Conservation (phyloP, 176 grass and related monocot species). For the Hordeum vulgare region DNA sequence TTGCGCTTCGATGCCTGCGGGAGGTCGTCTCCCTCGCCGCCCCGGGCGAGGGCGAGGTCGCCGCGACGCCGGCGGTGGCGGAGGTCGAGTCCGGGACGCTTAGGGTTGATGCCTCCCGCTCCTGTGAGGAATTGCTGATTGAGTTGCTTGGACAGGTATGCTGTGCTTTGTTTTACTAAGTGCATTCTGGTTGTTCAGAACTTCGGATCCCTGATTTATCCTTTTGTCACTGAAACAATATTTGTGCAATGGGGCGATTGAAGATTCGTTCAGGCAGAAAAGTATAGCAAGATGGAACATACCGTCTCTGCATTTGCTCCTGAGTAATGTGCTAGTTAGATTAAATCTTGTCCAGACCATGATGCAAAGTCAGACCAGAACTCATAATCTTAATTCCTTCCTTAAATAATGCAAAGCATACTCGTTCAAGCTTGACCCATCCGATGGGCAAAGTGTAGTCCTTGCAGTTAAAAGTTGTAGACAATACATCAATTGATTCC, state of each 20-base stretch:
- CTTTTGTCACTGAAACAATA: neutral
- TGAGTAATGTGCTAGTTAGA: neutral
- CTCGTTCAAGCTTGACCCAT: neutral
- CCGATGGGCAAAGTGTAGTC: neutral
- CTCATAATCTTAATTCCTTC: neutral
- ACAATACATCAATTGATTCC: neutral
- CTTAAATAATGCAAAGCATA: neutral
- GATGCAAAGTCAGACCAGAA: neutral
- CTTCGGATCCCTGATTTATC: too few species aligned
- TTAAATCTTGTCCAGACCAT: neutral
- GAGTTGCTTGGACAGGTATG: conserved; percentile 15
- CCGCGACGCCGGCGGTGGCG: neutral
- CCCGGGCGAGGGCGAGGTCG: neutral
- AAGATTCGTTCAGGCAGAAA: neutral
- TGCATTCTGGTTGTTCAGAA: neutral
- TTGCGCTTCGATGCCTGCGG: conserved; percentile 18
- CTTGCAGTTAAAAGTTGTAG: conserved; percentile 8
- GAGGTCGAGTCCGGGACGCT: neutral
- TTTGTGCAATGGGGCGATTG: neutral
- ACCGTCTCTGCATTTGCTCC: neutral
- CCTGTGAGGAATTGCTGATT: conserved; percentile 12
- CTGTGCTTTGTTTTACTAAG: neutral
- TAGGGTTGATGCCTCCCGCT: conserved; percentile 5
- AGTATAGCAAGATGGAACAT: neutral
- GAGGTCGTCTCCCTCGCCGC: neutral